Conservation (phyloP, 2,329 filamentous ascomycete genomes). For the Mycosphaerelloides madeirae region DNA sequence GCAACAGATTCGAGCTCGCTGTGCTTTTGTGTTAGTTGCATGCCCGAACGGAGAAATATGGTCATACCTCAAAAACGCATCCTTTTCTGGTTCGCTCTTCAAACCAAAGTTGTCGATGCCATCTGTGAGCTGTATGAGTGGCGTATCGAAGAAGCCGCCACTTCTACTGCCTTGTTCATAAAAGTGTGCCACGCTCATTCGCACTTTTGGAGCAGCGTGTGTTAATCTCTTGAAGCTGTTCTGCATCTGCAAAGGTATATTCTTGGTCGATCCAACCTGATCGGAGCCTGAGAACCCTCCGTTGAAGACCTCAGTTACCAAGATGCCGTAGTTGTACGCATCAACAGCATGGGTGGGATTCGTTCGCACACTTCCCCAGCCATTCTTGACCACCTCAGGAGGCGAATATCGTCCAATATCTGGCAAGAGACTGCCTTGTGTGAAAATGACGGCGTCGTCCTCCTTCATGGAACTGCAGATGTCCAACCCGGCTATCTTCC, state of each 20-base stretch:
- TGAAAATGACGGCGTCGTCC: slow-evolving; percentile 89
- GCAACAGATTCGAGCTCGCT: slow-evolving; percentile 71
- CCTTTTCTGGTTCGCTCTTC: slow-evolving; percentile 77
- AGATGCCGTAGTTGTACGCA: slow-evolving; percentile 75
- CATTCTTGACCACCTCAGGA: slow-evolving; percentile 76
- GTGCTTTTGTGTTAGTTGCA: too few relatives aligned
- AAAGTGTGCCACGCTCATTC: slow-evolving; percentile 78
- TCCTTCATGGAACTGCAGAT: slow-evolving; percentile 92
- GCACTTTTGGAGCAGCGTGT: slow-evolving; percentile 82
- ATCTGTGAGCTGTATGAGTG: slow-evolving; percentile 85
- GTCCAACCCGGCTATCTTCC: slow-evolving; percentile 94
- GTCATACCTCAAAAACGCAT: slow-evolving; percentile 72
- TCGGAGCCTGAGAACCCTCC: slow-evolving; percentile 71
- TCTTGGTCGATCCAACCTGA: slow-evolving; percentile 79
- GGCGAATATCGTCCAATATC: slow-evolving; percentile 80
- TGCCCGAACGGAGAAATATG: too few relatives aligned
- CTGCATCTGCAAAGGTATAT: slow-evolving; percentile 82
- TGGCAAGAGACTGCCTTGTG: slow-evolving; percentile 79
- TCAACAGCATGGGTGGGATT: slow-evolving; percentile 78
- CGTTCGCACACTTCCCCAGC: slow-evolving; percentile 89
- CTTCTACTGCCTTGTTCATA: slow-evolving; percentile 79
- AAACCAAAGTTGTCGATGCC: slow-evolving; percentile 89
- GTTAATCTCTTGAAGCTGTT: slow-evolving; percentile 84
- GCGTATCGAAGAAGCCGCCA: slow-evolving; percentile 87
- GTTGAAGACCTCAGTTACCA: slow-evolving; percentile 91